Base-by-base conservation (phyloP, 164 flowering plant species). In the Sextonia rubra region DNA sequence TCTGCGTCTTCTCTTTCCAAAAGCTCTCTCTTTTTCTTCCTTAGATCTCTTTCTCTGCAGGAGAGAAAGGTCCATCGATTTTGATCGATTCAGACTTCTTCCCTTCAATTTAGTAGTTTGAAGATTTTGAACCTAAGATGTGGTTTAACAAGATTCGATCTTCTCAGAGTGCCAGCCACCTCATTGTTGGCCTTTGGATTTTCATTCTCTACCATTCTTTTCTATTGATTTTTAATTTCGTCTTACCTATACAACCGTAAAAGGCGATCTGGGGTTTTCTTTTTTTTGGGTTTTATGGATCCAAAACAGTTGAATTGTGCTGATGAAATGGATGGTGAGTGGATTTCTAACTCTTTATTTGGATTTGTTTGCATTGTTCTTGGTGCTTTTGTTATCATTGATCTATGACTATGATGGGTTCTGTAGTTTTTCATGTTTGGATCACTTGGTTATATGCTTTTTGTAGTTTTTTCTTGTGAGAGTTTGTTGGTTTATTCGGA, bases 111-210 rank as follows among this genome's bases (percentile, higher is more conserved):
- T 12, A n/a, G 27, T 5, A n/a, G 64, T 0, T 64, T 64, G 37
- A 26, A 26, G 44, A 26, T 29, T 18, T 26, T 29, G 29, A 26
- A 14, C 12, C 67, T 68, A 81, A 88, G 94, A 91, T 83, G 86
- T 86, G 85, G 83, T 87, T 88, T 80, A 88, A 82, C 61, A 82
- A 86, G 80, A 78, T 85, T 65, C 87, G 89, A 23, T 82, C 78
- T 72, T 86, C 90, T 44, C 81, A 90, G 73, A 85, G 84, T 84
- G 79, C 83, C 32, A 82, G 91, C 92, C 92, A 87, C 84, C 83
- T 92, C 70, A 71, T 89, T 80, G 91, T 85, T 74, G 93, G 95
- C 85, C 87, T 88, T 60, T 66, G 89, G 69, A 79, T 92, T 68
- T 89, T 89, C 75, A 79, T 92, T 66, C 88, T 90, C 26, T 89